Conservation (phyloP, 139 green algal genomes). For the Parachlorella kessleri region DNA sequence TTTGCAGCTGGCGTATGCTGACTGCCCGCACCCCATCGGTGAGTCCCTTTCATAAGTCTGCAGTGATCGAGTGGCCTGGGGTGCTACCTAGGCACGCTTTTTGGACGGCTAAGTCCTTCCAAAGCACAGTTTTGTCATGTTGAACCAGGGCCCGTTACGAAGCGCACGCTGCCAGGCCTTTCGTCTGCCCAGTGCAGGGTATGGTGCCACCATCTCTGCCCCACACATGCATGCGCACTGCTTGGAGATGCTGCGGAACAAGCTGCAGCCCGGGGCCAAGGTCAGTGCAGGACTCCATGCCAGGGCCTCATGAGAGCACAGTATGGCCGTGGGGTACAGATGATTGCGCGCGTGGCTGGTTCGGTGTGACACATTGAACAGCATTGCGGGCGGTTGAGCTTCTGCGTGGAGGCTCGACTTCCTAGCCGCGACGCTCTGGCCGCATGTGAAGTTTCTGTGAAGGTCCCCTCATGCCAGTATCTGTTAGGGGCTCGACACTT, state of each 20-base stretch:
- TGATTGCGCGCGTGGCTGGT: too few species aligned
- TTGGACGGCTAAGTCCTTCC: background rate
- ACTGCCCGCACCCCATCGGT: background rate
- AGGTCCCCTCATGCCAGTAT: too few species aligned
- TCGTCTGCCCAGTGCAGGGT: constrained; percentile 3
- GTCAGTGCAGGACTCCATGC: background rate
- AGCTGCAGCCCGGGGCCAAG: constrained; percentile 61
- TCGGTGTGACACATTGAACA: too few species aligned
- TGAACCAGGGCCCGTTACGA: background rate
- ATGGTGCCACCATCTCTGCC: constrained; percentile 78
- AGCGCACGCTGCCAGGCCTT: too few species aligned
- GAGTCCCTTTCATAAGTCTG: background rate
- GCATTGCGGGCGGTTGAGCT: too few species aligned
- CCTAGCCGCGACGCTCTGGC: too few species aligned
- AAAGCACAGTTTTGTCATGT: background rate
- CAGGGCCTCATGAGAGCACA: too few species aligned
- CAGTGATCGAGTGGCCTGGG: background rate
- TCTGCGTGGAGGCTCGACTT: too few species aligned
- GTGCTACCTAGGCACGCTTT: background rate
- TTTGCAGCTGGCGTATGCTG: constrained; percentile 4
- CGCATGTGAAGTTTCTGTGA: too few species aligned
- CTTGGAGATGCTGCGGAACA: constrained; percentile 74
- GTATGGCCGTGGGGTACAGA: too few species aligned
- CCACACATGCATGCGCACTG: constrained; percentile 94
- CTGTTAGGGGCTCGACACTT: too few species aligned